A percentile compares a stretch with the other conserved stretches of the same genome.
Conservation (phyloP, 805 yeast genomes). For the Clavispora fructus region DNA sequence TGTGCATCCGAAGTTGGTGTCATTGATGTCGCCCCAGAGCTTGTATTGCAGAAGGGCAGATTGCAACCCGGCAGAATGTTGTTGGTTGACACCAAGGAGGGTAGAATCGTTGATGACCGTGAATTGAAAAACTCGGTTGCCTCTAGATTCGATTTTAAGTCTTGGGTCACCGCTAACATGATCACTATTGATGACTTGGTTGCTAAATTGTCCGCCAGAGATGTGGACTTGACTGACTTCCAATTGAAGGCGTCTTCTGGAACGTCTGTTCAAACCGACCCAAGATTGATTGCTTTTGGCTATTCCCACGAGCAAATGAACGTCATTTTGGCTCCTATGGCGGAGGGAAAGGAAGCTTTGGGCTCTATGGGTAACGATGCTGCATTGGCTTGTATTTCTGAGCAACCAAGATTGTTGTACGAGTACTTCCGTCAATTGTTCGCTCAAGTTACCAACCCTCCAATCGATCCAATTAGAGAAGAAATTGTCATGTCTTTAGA, state of each 20-base stretch:
- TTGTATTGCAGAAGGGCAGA: conserved; percentile 85
- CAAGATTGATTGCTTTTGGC: conserved; percentile 80
- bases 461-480: conserved; percentile 97
- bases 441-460: conserved; percentile 98
- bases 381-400: conserved; percentile 90
- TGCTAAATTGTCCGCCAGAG: conserved; percentile 47
- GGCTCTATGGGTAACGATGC: conserved; percentile 99
- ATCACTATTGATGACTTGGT: conserved; percentile 76
- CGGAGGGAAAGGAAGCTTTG: conserved; percentile 88
- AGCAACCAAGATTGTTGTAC: conserved; percentile 83
- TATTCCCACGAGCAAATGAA: conserved; percentile 92
- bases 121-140: conserved; percentile 80
- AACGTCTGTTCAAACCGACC: conserved; percentile 61
- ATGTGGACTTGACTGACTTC: conserved; percentile 16
- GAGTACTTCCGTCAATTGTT: conserved; percentile 94
- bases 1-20: conserved; percentile 97
- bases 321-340: conserved; percentile 88
- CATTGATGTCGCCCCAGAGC: conserved; percentile 82
- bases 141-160: conserved; percentile 80
- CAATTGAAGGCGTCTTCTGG: neutral
- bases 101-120: conserved; percentile 88
- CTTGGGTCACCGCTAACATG: conserved; percentile 86
- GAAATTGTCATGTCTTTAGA: conserved; percentile 95
- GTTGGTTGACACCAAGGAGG: conserved; percentile 88
- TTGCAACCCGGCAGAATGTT: conserved; percentile 79